A percentile compares a stretch with the other conserved stretches of the same genome.
Evolutionary conservation across 2,329 filamentous ascomycete species (phyloP).

Genomic region (Madurella fahalii): DNA sequence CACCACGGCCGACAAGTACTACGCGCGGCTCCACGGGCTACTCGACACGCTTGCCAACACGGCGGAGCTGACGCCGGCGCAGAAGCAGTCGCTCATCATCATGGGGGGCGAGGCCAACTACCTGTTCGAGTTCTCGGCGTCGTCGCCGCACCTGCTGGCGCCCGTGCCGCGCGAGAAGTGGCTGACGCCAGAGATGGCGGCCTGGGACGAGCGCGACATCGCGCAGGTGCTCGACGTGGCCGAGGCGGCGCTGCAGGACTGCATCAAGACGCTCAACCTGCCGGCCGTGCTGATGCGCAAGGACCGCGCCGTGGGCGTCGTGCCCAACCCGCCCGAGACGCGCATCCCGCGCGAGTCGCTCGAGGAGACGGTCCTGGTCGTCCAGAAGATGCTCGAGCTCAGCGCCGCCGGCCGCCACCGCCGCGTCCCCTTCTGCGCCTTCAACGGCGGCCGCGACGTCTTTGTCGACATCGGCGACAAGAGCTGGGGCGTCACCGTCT

Average conservation of each 20-base stretch:
- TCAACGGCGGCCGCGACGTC: constrained; percentile 96
- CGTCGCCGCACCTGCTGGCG: constrained; percentile 62
- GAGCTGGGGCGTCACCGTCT: constrained; percentile 88
- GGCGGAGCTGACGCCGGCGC: constrained; percentile 54
- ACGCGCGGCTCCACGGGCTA: constrained; percentile 79
- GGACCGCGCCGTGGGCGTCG: constrained; percentile 77
- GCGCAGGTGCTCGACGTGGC: constrained; percentile 80
- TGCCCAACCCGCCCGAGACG: constrained; percentile 58
- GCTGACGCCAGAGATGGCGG: constrained; percentile 73
- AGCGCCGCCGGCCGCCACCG: constrained; percentile 57
- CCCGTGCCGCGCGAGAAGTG: constrained; percentile 64
- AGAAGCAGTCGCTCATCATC: constrained; percentile 78
- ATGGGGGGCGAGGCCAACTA: constrained; percentile 97
- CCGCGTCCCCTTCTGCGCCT: constrained; percentile 84
- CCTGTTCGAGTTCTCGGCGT: constrained; percentile 72
- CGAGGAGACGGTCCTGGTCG: constrained; percentile 92
- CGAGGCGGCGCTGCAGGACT: constrained; percentile 77
- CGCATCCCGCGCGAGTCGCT: constrained; percentile 82
- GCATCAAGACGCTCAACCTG: constrained; percentile 72
- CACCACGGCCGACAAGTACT: constrained; percentile 81
- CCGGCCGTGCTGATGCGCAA: constrained; percentile 81
- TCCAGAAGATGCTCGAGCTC: constrained; percentile 87
- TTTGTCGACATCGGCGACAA: constrained; percentile 99
- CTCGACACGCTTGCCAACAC: constrained; percentile 70
- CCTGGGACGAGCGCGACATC: constrained; percentile 75